Evolutionary conservation across 2,329 filamentous ascomycete species (phyloP), one percentile per base, ranked within the genome.

Genomic region (Cryphonectria naterciae): DNA sequence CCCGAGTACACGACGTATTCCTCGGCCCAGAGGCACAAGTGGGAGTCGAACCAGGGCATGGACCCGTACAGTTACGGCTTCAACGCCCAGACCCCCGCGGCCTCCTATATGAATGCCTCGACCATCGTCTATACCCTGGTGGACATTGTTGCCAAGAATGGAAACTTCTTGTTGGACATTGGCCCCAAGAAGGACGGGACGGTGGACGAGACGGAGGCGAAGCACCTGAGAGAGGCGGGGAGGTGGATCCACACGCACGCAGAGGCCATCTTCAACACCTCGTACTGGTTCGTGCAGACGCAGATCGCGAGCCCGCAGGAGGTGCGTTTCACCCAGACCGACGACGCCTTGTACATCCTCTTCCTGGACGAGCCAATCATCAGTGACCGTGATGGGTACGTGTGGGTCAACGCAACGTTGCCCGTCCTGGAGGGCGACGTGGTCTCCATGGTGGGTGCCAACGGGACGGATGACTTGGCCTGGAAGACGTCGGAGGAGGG

Each of bases 21-120:
- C 2, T 81, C 83, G 3, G 82, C 85, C 11, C 86, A 88, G 76
- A 76, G 80, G 43, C 81, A 86, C 39, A 89, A 90, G 77, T 90
- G 87, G 87, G 88, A 90, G 78, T 85, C 80, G 56, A 90, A 85
- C 77, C 82, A 82, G 58, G 88, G 88, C 52, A 87, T 90, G 85
- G 88, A 90, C 74, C 87, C 88, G 0, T 89, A 82, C 74, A 84
- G 81, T 73, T 90, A 89, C 74, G 88, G 87, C 3, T 90, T 86
- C 78, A 89, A 90, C 75, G 80, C 84, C 8, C 86, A 86, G 1
- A 90, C 87, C 0, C 80, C 84, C 0, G 75, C 78, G 1, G 76
- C 74, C 0, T 80, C 79, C 13, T 89, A 89, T 76, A 85, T 89
- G 83, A 87, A 84, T 58, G 84, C 86, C 0, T 79, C 76, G 10